A percentile compares a stretch with the other conserved stretches of the same genome.
Evolutionary conservation across 2,329 filamentous ascomycete genomes (phyloP).

Genomic region (Fusarium staphyleae): DNA sequence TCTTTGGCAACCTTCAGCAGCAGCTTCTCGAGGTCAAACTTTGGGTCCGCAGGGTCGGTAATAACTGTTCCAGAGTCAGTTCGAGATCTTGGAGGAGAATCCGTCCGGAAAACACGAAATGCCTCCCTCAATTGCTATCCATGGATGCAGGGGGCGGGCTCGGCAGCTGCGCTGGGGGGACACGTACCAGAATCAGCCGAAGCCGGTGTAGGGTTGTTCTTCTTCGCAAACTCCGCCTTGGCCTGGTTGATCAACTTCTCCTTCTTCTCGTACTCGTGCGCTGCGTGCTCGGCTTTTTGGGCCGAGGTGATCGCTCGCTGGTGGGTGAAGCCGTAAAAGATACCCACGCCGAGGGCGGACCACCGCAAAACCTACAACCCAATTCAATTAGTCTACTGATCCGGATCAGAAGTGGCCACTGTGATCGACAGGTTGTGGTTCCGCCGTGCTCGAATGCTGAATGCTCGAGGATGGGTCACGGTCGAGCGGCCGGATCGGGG

Average conservation of each 20-base stretch:
- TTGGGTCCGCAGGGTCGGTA: conserved; percentile 78
- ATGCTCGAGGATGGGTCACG: conserved; percentile 30
- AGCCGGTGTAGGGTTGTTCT: conserved; percentile 63
- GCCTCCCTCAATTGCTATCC: conserved; percentile 21
- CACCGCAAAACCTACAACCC: conserved; percentile 86
- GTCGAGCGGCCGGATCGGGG: conserved; percentile 38
- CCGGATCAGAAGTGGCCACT: conserved; percentile 21
- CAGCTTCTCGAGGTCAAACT: conserved; percentile 92
- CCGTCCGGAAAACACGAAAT: conserved; percentile 7
- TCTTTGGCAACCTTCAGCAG: conserved; percentile 68
- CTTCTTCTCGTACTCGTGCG: conserved; percentile 91
- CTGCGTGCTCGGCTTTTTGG: conserved; percentile 72
- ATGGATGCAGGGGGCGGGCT: conserved; percentile 1
- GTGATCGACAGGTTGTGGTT: conserved; percentile 22
- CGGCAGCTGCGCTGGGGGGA: conserved; percentile 6
- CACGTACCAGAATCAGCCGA: conserved; percentile 46
- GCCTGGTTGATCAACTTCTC: conserved; percentile 90
- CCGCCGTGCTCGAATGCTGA: conserved; percentile 28
- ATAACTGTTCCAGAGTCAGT: conserved; percentile 43
- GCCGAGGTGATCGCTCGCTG: conserved; percentile 79
- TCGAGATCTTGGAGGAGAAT: not conserved
- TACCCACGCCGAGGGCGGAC: conserved; percentile 87
- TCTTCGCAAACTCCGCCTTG: conserved; percentile 86
- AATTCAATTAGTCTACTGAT: conserved; percentile 41
- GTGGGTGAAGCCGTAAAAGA: conserved; percentile 96